Evolutionary conservation across 192 early-diverging fungal genomes (phyloP).

Genomic region (Anaeromyces robustus): DNA sequence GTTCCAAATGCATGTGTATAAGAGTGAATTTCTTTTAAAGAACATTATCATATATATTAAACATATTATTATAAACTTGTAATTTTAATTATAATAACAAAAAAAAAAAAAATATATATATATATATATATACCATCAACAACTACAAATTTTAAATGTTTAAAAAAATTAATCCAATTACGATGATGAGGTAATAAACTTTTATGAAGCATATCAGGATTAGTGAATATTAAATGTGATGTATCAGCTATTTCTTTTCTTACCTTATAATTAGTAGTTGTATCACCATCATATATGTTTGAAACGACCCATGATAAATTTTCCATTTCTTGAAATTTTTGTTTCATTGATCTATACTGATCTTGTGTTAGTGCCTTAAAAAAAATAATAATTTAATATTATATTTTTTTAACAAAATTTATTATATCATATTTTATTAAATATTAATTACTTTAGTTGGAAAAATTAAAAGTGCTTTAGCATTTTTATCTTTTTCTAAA

Average conservation of each 20-base stretch:
- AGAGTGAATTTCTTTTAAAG: conserved; percentile 38
- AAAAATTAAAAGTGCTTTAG: conserved; percentile 42
- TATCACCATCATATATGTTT: conserved; percentile 51
- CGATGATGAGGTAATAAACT: conserved; percentile 39
- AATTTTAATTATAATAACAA: background rate
- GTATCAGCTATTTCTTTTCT: conserved; percentile 28
- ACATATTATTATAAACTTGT: too few species aligned
- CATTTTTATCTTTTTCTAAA: conserved; percentile 18
- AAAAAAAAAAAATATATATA: background rate
- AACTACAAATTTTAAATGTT: conserved; percentile 37
- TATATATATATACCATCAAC: conserved; percentile 33
- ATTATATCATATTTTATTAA: conserved; percentile 1
- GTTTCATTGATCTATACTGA: conserved; percentile 35
- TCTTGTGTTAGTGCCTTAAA: conserved; percentile 62
- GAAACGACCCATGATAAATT: conserved; percentile 10
- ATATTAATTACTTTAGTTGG: conserved; percentile 47
- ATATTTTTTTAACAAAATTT: too few species aligned
- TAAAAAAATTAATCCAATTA: conserved; percentile 40
- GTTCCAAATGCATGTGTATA: conserved; percentile 52
- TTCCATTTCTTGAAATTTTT: conserved; percentile 8
- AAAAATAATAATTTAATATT: too few species aligned
- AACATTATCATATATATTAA: background rate
- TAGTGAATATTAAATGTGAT: conserved; percentile 54
- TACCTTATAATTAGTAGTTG: conserved; percentile 12
- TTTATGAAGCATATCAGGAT: conserved; percentile 66